Base-by-base conservation (phyloP, 2,329 filamentous ascomycete genomes). In the Cryphonectria parasitica region DNA sequence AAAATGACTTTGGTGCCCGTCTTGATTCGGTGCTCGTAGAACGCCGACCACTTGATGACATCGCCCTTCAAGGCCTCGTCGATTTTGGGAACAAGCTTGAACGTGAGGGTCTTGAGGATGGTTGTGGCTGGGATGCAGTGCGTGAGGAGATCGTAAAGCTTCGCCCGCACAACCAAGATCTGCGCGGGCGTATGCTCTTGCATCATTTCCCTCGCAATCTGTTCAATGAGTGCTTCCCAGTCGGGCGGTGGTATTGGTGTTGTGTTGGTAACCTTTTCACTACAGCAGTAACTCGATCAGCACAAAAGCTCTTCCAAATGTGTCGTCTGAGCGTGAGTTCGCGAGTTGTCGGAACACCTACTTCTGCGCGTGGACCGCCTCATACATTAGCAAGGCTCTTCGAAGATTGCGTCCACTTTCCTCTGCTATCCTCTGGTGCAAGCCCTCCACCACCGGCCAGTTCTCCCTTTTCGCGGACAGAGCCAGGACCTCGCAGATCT, bases 321-420 rank as follows among this genome's bases (percentile, higher is more conserved):
- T 49, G 22, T 31, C 6, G n/a, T 25, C 36, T 22, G 15, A 63
- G 25, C 15, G 2, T 10, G 8, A 11, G 4, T 25, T 8, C 8
- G 25, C 13, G 58, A 39, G n/a, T 65, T 45, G 10, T n/a, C 28
- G 8, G 10, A 3, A 7, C 52, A 77, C 91, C 74, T 87, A 98
- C 94, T 98, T 98, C 79, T 98, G 95, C 45, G 96, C 96, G 83
- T 98, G 94, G 36, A 98, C 93, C 17, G 96, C 92, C 83, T 99
- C 96, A 77, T 95, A 97, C 95, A 99, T 99, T 75, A 99, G 85
- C 77, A 99, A 83, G 25, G 96, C 96, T 77, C 92, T 90, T 74
- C 96, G 89, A 77, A 99, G 80, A 81, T 99, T 99, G 74, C 96
- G 88, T 49, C 94, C 94, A 77, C 95, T 97, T 77, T 97, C 94